phyloP scores from a whole-genome alignment of 1,284 basidiomycete species.

The Tilletia indica region DNA sequence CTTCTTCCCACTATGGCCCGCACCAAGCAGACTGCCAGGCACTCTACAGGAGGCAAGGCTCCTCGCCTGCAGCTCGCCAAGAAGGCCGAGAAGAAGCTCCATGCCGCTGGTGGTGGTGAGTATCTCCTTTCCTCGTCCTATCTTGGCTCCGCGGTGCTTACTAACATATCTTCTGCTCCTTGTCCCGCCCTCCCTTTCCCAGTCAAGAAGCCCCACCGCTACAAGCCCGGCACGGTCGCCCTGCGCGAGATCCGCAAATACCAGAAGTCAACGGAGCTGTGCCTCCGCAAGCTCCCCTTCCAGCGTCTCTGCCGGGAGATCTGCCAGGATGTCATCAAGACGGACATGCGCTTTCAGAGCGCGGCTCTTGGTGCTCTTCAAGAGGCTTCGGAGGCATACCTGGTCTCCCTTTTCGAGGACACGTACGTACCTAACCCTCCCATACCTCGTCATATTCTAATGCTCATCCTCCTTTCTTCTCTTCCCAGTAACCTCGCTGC shows the following conservation, averaged over 20 bases:
- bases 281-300: conserved; percentile 84
- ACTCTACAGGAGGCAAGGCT: conserved; percentile 72
- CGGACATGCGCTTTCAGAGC: conserved; percentile 32
- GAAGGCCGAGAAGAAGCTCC: no score
- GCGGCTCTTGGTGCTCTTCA: background rate
- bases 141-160: no score
- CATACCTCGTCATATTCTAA: no score
- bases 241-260: conserved; percentile 87
- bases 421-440: background rate
- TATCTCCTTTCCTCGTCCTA: no score
- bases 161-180: no score
- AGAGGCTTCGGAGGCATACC: conserved; percentile 17
- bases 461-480: background rate
- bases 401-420: conserved; percentile 17
- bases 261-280: conserved; percentile 84
- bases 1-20: no score
- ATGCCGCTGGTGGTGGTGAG: no score
- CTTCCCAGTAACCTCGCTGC: background rate
- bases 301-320: conserved; percentile 72
- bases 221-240: conserved; percentile 57
- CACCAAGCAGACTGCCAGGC: conserved; percentile 73
- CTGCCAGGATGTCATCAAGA: conserved; percentile 15
- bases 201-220: no score
- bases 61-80: conserved; percentile 57
- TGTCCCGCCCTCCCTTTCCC: no score